phyloP scores from a whole-genome alignment of 176 grass and related monocot genomes.

The Triticum aestivum region IWGSC_CS_RefSeq_v2.1 NC_057798.1:496763171-496763670 shows the following conservation, averaged over 20 bases:
- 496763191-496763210: slow-evolving; percentile 71
- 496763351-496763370: slow-evolving; percentile 86
- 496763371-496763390: slow-evolving; percentile 69
- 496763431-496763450: slow-evolving; percentile 89
- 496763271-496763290: slow-evolving; percentile 85
- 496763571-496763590: slow-evolving; percentile 87
- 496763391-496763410: slow-evolving; percentile 90
- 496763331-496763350: slow-evolving; percentile 83
- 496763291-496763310: slow-evolving; percentile 88
- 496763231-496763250: slow-evolving; percentile 92
- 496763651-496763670: slow-evolving; percentile 90
- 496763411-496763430: slow-evolving; percentile 97
- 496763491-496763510: slow-evolving; percentile 80
- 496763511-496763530: slow-evolving; percentile 87
- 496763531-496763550: slow-evolving; percentile 95
- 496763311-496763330: slow-evolving; percentile 92
- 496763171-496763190: slow-evolving; percentile 96
- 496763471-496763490: slow-evolving; percentile 88
- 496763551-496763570: slow-evolving; percentile 91
- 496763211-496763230: slow-evolving; percentile 78
- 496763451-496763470: slow-evolving; percentile 83
- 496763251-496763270: slow-evolving; percentile 81
- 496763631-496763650: slow-evolving; percentile 68
- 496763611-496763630: slow-evolving; percentile 77
- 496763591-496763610: slow-evolving; percentile 92